Conservation (phyloP, 352 stramenopile species). For the Phytopythium aichiense region DNA sequence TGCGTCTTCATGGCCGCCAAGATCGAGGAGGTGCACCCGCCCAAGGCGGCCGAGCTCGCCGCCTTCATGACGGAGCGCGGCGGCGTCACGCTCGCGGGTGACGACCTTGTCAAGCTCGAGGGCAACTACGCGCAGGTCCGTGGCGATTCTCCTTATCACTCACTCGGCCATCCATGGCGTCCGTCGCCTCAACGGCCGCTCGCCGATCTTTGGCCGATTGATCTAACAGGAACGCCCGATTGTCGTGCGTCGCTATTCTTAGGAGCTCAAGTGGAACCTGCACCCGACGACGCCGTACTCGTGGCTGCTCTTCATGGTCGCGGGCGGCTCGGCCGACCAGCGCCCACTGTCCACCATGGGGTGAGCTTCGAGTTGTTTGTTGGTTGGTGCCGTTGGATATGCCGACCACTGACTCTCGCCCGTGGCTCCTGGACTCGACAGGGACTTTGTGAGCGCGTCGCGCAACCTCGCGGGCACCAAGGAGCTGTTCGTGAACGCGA, state of each 20-base stretch:
- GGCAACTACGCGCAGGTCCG: slow-evolving; percentile 58
- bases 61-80: slow-evolving; percentile 52
- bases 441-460: slow-evolving; percentile 62
- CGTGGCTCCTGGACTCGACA: slow-evolving; percentile 3
- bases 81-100: slow-evolving; percentile 28
- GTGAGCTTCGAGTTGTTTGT: slow-evolving; percentile 10
- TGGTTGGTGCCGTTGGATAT: background rate
- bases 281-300: slow-evolving; percentile 70
- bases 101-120: slow-evolving; percentile 62
- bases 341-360: slow-evolving; percentile 63
- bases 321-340: slow-evolving; percentile 59
- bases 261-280: slow-evolving; percentile 83
- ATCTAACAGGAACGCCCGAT: background rate
- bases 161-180: background rate
- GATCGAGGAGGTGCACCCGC: slow-evolving; percentile 80
- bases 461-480: slow-evolving; percentile 62
- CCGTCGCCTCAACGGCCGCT: background rate
- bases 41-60: slow-evolving; percentile 66
- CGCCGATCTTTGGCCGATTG: background rate
- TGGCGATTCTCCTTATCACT: background rate
- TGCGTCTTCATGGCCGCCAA: slow-evolving; percentile 85
- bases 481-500: slow-evolving; percentile 65
- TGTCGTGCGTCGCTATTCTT: slow-evolving; percentile 8
- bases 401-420: background rate
- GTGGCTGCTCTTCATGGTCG: slow-evolving; percentile 76